Conservation (phyloP, 1,284 basidiomycete species). For the Vanrija sp. region DNA sequence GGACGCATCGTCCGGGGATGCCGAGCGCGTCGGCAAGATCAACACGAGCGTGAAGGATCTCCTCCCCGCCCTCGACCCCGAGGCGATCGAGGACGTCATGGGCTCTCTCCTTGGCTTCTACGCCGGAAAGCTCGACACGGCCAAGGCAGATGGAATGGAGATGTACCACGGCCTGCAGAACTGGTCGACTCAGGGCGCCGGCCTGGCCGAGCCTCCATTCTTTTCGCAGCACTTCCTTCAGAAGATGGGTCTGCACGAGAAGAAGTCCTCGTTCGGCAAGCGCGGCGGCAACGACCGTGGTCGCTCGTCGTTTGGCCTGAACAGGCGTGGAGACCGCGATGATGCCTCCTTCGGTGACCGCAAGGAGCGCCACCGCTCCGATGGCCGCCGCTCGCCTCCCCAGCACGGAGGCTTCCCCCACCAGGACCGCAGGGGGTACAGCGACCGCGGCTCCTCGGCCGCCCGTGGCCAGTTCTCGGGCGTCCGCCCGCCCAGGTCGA, state of each 20-base stretch:
- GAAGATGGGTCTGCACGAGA: constrained; percentile 28
- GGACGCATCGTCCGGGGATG: constrained; percentile 12
- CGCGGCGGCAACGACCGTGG: not conserved
- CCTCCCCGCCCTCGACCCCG: constrained; percentile 54
- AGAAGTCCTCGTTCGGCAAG: not conserved
- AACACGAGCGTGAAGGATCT: constrained; percentile 46
- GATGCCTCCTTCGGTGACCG: not conserved
- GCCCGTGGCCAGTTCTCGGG: too few relatives aligned
- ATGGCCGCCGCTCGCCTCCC: too few relatives aligned
- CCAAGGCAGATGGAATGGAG: constrained; percentile 52
- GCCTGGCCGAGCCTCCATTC: constrained; percentile 55
- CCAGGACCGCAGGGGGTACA: not conserved
- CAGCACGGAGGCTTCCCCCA: not conserved
- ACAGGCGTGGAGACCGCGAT: not conserved
- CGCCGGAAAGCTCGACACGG: constrained; percentile 54
- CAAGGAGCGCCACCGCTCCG: not conserved
- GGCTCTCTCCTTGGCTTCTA: constrained; percentile 75
- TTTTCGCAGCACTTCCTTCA: constrained; percentile 55
- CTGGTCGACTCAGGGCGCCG: constrained; percentile 61
- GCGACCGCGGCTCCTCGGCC: not conserved
- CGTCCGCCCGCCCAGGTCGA: not conserved
- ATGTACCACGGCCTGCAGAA: constrained; percentile 62
- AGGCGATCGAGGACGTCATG: constrained; percentile 64
- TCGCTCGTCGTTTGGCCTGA: constrained; percentile 2
- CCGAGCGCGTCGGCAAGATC: constrained; percentile 35